These are phyloP conservation scores for Cutaneotrichosporon daszewskae DNA, from an alignment of 1,284 basidiomycete genomes.

Conservation along the genomic window DNA sequence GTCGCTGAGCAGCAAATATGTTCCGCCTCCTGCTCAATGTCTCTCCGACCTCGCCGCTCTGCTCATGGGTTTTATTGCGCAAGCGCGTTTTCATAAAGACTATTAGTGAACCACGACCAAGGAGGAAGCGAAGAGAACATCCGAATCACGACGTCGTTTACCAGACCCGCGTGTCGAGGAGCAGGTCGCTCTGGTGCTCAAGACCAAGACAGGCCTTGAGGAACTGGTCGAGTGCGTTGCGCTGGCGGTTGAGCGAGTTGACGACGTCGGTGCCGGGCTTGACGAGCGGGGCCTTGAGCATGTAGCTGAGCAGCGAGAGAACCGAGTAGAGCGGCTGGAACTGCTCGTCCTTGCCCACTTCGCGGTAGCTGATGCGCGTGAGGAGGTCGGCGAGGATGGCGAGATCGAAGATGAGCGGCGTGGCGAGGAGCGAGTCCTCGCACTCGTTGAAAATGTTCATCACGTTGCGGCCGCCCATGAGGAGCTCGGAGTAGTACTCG, in stretches of 20 bases:
- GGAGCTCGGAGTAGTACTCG: conserved; percentile 90
- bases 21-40: no score
- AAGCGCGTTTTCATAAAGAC: neutral
- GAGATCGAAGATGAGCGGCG: conserved; percentile 90
- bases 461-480: conserved; percentile 54
- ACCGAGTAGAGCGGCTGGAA: conserved; percentile 81
- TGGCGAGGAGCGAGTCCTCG: conserved; percentile 94
- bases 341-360: conserved; percentile 46
- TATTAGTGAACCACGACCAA: neutral
- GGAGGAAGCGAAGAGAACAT: neutral
- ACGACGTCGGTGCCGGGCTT: conserved; percentile 95
- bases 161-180: conserved; percentile 84
- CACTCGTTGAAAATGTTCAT: conserved; percentile 89
- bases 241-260: conserved; percentile 91
- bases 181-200: conserved; percentile 71
- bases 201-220: conserved; percentile 74
- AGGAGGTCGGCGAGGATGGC: conserved; percentile 90
- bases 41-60: no score
- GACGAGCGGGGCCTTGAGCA: conserved; percentile 96
- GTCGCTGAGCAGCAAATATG: no score
- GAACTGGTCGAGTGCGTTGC: conserved; percentile 79
- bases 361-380: conserved; percentile 84
- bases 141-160: conserved; percentile 35
- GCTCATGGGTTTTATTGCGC: no score
- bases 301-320: conserved; percentile 83